Base-by-base conservation (phyloP, 2,329 filamentous ascomycete species). In the Pyrenophora graminea region DNA sequence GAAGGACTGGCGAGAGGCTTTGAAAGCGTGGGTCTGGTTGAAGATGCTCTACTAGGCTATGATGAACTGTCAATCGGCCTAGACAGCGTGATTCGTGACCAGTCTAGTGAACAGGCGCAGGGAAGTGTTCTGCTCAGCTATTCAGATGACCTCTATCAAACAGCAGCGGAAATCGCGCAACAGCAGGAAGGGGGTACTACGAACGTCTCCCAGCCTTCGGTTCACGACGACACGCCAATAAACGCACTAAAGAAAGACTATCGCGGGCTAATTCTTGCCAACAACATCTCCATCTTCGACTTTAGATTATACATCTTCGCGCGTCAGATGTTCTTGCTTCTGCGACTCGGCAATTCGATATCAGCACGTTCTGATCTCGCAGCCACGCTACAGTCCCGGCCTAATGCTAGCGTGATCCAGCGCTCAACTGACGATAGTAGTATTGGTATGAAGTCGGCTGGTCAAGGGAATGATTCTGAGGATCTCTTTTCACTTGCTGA, bases 231-330 rank as follows among this genome's bases (percentile, higher is more conserved):
- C 10, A 68, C 64, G 33, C 73, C 74, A 1, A 69, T 77, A 17
- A 70, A 71, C 48, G 65, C 71, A 4, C 61, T 59, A 56, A 80
- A 77, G 62, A 96, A 96, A 71, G 83, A 89, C 1, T 99, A 97
- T 69, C 85, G 93, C 44, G 91, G 95, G 50, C 85, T 96, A 64
- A 99, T 99, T 41, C 79, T 99, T 33, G 88, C 90, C 12, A 99
- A 95, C 76, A 90, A 96, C 59, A 95, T 99, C 31, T 99, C 94
- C 0, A 81, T 96, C 2, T 97, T 97, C 68, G 94, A 99, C 72
- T 97, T 99, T 70, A 83, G 90, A 42, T 90, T 89, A 62, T 99
- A 99, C 70, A 86, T 99, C 10, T 99, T 97, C 71, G 86, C 91
- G 3, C 84, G 94, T 19, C 93, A 99, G 65, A 85, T 96, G 56